Percentiles rank a stretch among this genome's conserved stretches.
Conservation (phyloP, 2,329 filamentous ascomycete species). For the Trichoderma sp. region DNA sequence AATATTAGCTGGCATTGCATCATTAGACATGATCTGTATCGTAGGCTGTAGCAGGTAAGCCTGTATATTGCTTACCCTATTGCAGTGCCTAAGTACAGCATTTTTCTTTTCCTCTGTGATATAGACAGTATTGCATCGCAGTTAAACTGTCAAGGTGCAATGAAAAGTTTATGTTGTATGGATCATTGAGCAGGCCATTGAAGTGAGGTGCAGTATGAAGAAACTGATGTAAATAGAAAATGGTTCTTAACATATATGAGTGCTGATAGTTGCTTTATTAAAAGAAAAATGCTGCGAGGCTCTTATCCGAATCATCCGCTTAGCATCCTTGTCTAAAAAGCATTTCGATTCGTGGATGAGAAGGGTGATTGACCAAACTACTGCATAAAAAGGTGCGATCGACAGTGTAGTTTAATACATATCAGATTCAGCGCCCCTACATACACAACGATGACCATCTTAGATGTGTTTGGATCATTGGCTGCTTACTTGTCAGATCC, state of each 20-base stretch:
- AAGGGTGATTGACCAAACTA: not conserved
- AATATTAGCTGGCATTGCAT: not conserved
- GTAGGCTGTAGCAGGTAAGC: not conserved
- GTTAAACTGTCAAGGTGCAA: not conserved
- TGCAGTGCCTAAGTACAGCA: not conserved
- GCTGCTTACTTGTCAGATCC: not conserved
- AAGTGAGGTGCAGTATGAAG: no score
- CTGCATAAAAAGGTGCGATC: not conserved
- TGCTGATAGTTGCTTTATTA: no score
- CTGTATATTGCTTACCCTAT: not conserved
- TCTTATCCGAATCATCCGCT: not conserved
- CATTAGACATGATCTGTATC: not conserved
- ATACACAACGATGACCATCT: not conserved
- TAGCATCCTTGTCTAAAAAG: not conserved
- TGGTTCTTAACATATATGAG: no score
- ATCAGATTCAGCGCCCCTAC: not conserved
- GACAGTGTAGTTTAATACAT: not conserved
- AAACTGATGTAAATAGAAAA: no score
- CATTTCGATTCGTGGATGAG: not conserved
- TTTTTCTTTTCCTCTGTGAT: not conserved
- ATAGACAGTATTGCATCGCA: not conserved
- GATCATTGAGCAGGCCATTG: not conserved
- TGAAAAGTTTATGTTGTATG: not conserved
- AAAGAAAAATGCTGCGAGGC: not conserved
- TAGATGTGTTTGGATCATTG: not conserved